Percentiles rank a stretch among this genome's conserved stretches.
Conservation (phyloP, 371 early-diverging fungal species). For the Paraphysoderma sedebokerense region DNA sequence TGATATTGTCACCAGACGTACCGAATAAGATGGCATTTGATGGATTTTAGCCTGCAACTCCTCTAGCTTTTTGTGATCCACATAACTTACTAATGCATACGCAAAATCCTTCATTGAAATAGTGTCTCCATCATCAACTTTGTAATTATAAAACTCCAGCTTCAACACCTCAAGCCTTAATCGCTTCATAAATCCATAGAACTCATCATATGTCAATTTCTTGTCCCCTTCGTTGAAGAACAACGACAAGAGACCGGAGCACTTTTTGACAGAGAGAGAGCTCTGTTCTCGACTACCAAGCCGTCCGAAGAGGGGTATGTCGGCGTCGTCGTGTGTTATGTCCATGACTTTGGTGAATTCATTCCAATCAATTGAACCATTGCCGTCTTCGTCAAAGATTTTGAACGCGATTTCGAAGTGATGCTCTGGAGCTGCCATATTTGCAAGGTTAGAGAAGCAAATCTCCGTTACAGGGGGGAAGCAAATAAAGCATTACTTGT, state of each 20-base stretch:
- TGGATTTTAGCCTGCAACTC: background rate
- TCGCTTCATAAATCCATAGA: background rate
- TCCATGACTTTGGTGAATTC: background rate
- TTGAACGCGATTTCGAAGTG: slow-evolving; percentile 8
- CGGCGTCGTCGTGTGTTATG: background rate
- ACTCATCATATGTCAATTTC: background rate
- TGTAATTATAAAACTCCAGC: background rate
- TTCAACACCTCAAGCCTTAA: background rate
- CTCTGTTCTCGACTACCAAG: background rate
- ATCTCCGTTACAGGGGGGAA: too few species aligned
- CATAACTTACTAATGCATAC: background rate
- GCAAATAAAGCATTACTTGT: slow-evolving; percentile 1
- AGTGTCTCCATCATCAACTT: background rate
- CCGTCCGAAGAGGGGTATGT: background rate
- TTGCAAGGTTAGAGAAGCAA: background rate
- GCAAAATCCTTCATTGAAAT: background rate
- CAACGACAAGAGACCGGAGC: background rate
- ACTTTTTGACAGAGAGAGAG: background rate
- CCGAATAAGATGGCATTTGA: background rate
- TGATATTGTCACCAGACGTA: background rate
- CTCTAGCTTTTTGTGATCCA: background rate
- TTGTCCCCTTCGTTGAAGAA: background rate
- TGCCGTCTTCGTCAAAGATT: slow-evolving; percentile 12
- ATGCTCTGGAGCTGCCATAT: slow-evolving; percentile 5
- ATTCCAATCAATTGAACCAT: slow-evolving; percentile 1